A percentile compares a stretch with the other conserved stretches of the same genome.
Conservation (phyloP, 371 early-diverging fungal genomes). For the Mucor indicus region DNA sequence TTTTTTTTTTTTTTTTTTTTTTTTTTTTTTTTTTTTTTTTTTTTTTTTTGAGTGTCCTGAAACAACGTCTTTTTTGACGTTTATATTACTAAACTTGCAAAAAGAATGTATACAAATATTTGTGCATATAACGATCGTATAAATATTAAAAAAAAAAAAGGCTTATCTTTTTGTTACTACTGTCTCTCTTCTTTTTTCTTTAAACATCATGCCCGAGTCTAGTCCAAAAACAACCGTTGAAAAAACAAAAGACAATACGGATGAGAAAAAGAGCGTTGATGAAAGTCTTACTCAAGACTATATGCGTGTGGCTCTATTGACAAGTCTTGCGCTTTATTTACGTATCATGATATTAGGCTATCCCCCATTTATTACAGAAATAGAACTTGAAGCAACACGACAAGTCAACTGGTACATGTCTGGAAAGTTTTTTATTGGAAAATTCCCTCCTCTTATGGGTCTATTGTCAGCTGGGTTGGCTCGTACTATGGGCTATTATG, state of each 20-base stretch:
- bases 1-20: no score
- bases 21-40: no score
- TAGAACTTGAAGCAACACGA: slow-evolving; percentile 24
- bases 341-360: slow-evolving; percentile 6
- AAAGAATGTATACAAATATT: no score
- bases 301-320: slow-evolving; percentile 3
- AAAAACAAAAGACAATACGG: not conserved
- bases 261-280: not conserved
- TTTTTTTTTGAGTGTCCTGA: not conserved
- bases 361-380: slow-evolving; percentile 11
- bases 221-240: not conserved
- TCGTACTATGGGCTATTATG: slow-evolving; percentile 75
- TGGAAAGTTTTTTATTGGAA: slow-evolving; percentile 41
- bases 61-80: not conserved
- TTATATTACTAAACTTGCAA: not conserved
- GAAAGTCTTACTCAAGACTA: slow-evolving; percentile 2
- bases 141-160: not conserved
- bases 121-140: not conserved
- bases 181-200: no score
- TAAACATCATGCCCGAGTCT: no score
- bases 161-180: no score
- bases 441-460: slow-evolving; percentile 72
- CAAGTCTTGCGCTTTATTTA: slow-evolving; percentile 4
- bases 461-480: slow-evolving; percentile 80
- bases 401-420: slow-evolving; percentile 42